Conservation (phyloP, 768 basidiomycete genomes). For the Leccinum truebloodii region DNA sequence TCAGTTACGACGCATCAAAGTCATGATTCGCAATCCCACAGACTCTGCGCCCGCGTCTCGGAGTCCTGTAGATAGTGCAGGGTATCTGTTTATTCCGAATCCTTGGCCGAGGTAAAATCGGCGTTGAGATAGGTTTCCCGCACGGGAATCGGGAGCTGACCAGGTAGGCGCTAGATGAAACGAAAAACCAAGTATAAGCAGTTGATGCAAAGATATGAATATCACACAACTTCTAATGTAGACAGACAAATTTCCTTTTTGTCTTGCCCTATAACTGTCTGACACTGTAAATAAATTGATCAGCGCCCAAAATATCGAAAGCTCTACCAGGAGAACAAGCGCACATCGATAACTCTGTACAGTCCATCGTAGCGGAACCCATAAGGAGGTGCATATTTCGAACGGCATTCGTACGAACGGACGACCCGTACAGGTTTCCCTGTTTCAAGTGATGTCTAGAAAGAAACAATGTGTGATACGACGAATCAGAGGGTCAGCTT, state of each 20-base stretch:
- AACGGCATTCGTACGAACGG: conserved; percentile 20
- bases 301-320: not conserved
- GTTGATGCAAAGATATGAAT: not conserved
- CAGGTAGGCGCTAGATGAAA: conserved; percentile 26
- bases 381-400: conserved; percentile 26
- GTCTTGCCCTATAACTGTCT: conserved; percentile 19
- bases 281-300: conserved; percentile 15
- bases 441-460: conserved; percentile 23
- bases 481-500: not conserved
- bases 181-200: not conserved
- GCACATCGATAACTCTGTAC: conserved; percentile 26
- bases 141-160: conserved; percentile 23
- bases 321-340: not conserved
- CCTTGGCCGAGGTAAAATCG: too few relatives aligned
- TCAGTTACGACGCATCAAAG: not conserved
- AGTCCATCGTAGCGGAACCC: conserved; percentile 35
- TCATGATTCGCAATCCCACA: not conserved
- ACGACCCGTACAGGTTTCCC: conserved; percentile 27
- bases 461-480: not conserved
- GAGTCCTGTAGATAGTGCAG: not conserved
- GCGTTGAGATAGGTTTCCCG: not conserved
- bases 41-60: not conserved
- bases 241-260: conserved; percentile 26
- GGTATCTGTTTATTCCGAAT: not conserved
- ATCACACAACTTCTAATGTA: conserved; percentile 22